Percentiles rank a stretch among this genome's conserved stretches.
phyloP scores from a whole-genome alignment of 371 early-diverging fungal genomes.

The Mucor irregularis region DNA sequence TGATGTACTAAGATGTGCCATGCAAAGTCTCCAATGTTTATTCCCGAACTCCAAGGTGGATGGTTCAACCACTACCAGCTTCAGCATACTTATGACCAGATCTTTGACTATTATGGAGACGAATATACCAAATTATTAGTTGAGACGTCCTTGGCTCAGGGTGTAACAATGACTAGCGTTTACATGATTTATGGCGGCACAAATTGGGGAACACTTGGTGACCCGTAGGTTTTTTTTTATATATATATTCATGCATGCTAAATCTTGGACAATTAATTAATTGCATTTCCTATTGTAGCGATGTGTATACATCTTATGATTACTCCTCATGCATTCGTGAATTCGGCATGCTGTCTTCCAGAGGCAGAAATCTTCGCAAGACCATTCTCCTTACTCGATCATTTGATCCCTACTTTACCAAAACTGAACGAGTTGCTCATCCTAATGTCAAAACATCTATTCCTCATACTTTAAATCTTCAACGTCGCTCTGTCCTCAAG shows the following conservation, averaged over 20 bases:
- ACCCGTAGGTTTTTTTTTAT: conserved; percentile 54
- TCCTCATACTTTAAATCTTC: conserved; percentile 51
- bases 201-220: conserved; percentile 82
- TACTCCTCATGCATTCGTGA: conserved; percentile 82
- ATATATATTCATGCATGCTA: neutral
- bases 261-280: neutral
- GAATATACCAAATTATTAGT: conserved; percentile 65
- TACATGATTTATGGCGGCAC: conserved; percentile 88
- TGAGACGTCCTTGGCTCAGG: conserved; percentile 71
- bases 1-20: neutral
- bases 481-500: conserved; percentile 40
- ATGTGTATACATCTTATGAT: conserved; percentile 81
- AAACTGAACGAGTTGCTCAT: conserved; percentile 49
- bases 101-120: conserved; percentile 72
- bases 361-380: conserved; percentile 66
- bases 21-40: conserved; percentile 69
- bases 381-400: conserved; percentile 64
- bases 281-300: conserved; percentile 41
- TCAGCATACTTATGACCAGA: conserved; percentile 68
- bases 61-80: conserved; percentile 80
- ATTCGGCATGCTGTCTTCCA: conserved; percentile 69
- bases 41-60: conserved; percentile 83
- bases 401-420: conserved; percentile 60
- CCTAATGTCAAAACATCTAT: conserved; percentile 44
- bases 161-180: conserved; percentile 64